A percentile compares a stretch with the other conserved stretches of the same genome.
phyloP scores from a whole-genome alignment of 306 rosid genomes.

The Cucumis cinereus region DNA sequence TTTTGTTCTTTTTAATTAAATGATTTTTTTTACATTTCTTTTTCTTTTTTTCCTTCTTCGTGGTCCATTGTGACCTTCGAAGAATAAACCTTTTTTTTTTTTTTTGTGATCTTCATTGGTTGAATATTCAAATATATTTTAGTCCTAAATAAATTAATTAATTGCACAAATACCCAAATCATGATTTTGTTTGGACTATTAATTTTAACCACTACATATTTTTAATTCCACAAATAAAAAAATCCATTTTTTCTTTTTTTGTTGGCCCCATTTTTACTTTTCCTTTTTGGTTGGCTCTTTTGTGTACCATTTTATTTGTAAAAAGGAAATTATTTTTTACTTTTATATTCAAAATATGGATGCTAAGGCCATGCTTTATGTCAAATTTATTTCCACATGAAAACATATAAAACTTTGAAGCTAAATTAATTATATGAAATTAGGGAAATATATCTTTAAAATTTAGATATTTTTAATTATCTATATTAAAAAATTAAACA shows the following conservation, averaged over 20 bases:
- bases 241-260: neutral
- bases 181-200: neutral
- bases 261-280: too few relatives aligned
- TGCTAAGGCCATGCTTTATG: neutral
- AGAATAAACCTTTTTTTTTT: too few relatives aligned
- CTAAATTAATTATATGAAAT: neutral
- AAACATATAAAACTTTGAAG: neutral
- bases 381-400: neutral
- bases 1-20: too few relatives aligned
- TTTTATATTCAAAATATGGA: neutral
- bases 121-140: neutral
- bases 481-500: too few relatives aligned
- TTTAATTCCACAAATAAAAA: neutral
- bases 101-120: neutral
- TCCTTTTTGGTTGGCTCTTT: neutral
- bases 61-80: too few relatives aligned
- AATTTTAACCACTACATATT: neutral
- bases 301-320: neutral
- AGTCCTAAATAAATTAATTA: neutral
- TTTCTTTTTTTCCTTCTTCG: too few relatives aligned
- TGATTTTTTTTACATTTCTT: too few relatives aligned
- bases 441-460: too few relatives aligned
- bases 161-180: neutral
- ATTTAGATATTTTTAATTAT: neutral
- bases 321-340: neutral